phyloP scores from a whole-genome alignment of 2,329 filamentous ascomycete genomes.

The Fusarium sulawesiense region DNA sequence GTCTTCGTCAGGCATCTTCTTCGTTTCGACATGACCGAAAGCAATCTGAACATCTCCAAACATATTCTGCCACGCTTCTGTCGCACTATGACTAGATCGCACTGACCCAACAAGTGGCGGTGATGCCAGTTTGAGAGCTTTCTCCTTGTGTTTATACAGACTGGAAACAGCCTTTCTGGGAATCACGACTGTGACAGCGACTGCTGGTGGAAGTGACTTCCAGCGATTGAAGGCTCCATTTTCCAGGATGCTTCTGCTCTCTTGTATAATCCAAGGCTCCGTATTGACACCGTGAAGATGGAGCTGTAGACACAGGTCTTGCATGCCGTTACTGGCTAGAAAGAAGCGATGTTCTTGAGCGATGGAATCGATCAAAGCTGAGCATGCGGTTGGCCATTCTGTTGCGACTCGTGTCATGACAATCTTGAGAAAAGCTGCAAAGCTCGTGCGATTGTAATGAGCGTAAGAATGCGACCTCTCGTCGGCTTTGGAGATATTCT shows the following conservation, averaged over 20 bases:
- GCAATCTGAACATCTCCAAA: slow-evolving; percentile 56
- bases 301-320: slow-evolving; percentile 53
- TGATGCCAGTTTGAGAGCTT: slow-evolving; percentile 31
- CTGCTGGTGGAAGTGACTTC: slow-evolving; percentile 51
- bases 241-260: slow-evolving; percentile 33
- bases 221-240: slow-evolving; percentile 51
- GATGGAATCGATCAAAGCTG: slow-evolving; percentile 47
- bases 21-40: slow-evolving; percentile 53
- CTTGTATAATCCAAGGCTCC: slow-evolving; percentile 46
- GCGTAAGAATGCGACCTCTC: slow-evolving; percentile 39
- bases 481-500: slow-evolving; percentile 47
- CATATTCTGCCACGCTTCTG: slow-evolving; percentile 49
- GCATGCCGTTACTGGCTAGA: slow-evolving; percentile 49
- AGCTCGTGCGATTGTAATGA: slow-evolving; percentile 54
- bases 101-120: slow-evolving; percentile 50
- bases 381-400: slow-evolving; percentile 50
- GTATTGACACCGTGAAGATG: slow-evolving; percentile 51
- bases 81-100: slow-evolving; percentile 38
- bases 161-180: slow-evolving; percentile 46
- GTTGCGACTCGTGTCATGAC: slow-evolving; percentile 51
- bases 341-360: slow-evolving; percentile 46
- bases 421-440: slow-evolving; percentile 54
- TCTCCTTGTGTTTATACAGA: slow-evolving; percentile 42
- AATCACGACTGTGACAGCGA: slow-evolving; percentile 54
- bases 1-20: slow-evolving; percentile 44